phyloP scores from a whole-genome alignment of 1,284 basidiomycete species.

The Cryptococcus sp. region DNA sequence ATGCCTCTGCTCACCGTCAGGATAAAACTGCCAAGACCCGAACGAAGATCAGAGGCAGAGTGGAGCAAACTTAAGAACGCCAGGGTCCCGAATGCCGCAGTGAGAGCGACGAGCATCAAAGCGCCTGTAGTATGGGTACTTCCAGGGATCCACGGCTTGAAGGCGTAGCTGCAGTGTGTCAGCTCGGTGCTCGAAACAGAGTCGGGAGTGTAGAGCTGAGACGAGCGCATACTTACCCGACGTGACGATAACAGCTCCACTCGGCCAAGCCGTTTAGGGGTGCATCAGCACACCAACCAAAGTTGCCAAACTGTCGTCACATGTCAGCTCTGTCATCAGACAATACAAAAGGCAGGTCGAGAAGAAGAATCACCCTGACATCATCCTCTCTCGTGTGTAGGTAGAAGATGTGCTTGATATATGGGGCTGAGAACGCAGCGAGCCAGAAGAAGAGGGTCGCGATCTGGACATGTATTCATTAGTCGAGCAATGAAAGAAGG shows the following conservation, averaged over 20 bases:
- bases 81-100: conserved; percentile 36
- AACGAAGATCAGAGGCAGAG: conserved; percentile 20
- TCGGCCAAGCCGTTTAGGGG: conserved; percentile 2
- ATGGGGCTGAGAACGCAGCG: conserved; percentile 37
- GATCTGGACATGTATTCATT: conserved; percentile 12
- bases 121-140: conserved; percentile 33
- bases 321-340: background rate
- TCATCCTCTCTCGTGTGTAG: conserved; percentile 29
- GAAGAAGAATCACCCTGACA: conserved; percentile 21
- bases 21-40: conserved; percentile 26
- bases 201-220: background rate
- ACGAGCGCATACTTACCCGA: conserved; percentile 25
- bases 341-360: background rate
- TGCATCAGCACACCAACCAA: conserved; percentile 30
- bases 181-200: background rate
- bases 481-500: background rate
- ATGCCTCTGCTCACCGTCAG: conserved; percentile 32
- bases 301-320: conserved; percentile 28
- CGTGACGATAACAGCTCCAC: conserved; percentile 18
- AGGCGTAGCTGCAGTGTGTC: conserved; percentile 26
- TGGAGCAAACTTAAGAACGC: conserved; percentile 31
- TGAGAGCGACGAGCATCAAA: conserved; percentile 41
- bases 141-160: conserved; percentile 28
- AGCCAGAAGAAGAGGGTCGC: conserved; percentile 47
- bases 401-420: conserved; percentile 38